These are phyloP conservation scores for Vitis rotundifolia DNA, from an alignment of 164 flowering plant species.

Conservation along the genomic window DNA sequence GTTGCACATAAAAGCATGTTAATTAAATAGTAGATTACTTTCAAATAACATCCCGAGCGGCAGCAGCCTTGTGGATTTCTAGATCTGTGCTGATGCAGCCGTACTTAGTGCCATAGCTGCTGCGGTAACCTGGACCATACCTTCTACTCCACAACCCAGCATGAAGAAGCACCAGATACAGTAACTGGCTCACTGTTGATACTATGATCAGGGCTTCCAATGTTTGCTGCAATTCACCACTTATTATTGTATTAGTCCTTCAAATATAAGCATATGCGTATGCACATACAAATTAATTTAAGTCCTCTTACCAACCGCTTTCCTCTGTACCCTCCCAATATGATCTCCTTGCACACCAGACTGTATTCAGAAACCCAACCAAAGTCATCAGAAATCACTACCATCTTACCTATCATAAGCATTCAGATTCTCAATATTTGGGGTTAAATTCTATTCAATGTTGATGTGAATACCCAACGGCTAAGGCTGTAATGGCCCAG, in stretches of 20 bases:
- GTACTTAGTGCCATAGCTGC: background rate
- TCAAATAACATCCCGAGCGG: slow-evolving; percentile 1
- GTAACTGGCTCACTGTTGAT: slow-evolving; percentile 37
- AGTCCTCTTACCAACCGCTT: slow-evolving; percentile 45
- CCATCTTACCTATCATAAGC: too few species aligned
- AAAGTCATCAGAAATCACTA: background rate
- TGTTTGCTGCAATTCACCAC: slow-evolving; percentile 38
- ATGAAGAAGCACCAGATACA: slow-evolving; percentile 40
- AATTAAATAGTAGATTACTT: background rate
- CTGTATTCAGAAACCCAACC: slow-evolving; percentile 19
- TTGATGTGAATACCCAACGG: slow-evolving; percentile 42
- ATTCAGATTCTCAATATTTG: too few species aligned
- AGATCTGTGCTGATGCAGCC: background rate
- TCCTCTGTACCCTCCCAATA: slow-evolving; percentile 62
- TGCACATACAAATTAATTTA: background rate
- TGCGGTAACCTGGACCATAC: slow-evolving; percentile 36
- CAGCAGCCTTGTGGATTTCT: background rate
- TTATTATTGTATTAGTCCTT: background rate
- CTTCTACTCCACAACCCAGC: slow-evolving; percentile 39
- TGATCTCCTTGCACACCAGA: slow-evolving; percentile 52
- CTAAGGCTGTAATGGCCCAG: slow-evolving; percentile 49
- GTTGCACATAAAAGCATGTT: background rate
- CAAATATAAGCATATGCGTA: too few species aligned
- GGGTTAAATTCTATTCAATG: too few species aligned
- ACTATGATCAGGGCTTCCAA: slow-evolving; percentile 50